A percentile compares a stretch with the other conserved stretches of the same genome.
Evolutionary conservation across 1,284 basidiomycete species (phyloP).

Genomic region (Filobasidium uniguttulatum): DNA sequence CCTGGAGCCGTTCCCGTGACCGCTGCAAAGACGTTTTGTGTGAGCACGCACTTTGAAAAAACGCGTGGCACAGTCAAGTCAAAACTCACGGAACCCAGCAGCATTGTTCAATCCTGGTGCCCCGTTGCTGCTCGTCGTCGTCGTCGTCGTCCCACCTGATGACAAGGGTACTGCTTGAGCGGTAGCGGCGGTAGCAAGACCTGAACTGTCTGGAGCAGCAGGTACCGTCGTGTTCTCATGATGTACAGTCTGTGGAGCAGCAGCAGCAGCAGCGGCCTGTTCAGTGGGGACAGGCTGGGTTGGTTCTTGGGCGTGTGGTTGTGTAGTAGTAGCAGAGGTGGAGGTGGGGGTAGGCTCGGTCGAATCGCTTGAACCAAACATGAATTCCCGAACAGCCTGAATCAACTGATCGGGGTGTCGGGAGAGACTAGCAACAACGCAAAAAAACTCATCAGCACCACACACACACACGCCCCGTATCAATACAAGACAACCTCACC

Average conservation of each 20-base stretch:
- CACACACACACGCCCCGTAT: not conserved
- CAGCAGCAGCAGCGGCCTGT: not conserved
- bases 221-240: not conserved
- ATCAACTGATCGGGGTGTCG: not conserved
- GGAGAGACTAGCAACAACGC: not conserved
- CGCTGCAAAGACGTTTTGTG: not conserved
- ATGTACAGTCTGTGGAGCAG: not conserved
- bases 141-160: too few relatives aligned
- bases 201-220: not conserved
- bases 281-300: not conserved
- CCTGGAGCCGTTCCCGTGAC: not conserved
- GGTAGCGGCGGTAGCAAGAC: not conserved
- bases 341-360: too few relatives aligned
- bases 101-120: too few relatives aligned
- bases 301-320: not conserved
- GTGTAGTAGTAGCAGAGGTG: too few relatives aligned
- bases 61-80: not conserved
- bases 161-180: not conserved
- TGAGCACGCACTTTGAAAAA: not conserved
- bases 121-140: too few relatives aligned
- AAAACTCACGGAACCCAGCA: not conserved
- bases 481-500: constrained; percentile 39
- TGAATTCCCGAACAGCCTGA: not conserved
- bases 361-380: not conserved
- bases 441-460: not conserved